Evolutionary conservation across 73 alveolate species (phyloP), one percentile per base, ranked within the genome.

Genomic region (Paramecium octaurelia): DNA sequence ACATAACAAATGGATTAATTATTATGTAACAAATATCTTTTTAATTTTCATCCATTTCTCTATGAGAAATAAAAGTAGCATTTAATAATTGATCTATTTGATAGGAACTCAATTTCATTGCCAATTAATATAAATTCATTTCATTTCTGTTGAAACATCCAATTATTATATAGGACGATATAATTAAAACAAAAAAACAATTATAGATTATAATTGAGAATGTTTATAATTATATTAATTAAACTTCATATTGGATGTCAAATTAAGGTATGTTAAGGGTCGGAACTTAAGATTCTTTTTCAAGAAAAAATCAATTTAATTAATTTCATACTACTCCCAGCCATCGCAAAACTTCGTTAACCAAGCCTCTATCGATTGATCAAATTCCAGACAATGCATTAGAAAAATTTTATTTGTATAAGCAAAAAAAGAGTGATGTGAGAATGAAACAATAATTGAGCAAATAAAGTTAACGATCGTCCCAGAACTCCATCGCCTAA

Each of bases 301-400:
- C 48, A 64, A 64, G 84, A 64, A 54, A 54, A 54, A 64, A 34
- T 27, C 20, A 64, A 64, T 12, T 64, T 40, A 64, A 64, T 64
- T 64, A 64, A 64, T 31, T 64, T 64, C 84, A 73, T 73, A 6
- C 87, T n/a, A 80, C 91, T 4, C 91, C 91, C 6, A 80, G 91
- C 24, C 91, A 80, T 80, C 18, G 91, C 2, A 80, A 80, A 80
- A 80, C 91, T 12, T 80, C 91, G 2, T 27, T 44, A 80, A 80
- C 31, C 8, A 44, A 80, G 18, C 46, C 91, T 21, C 8, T 23
- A 10, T 80, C 91, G 2, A 80, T 80, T 2, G 91, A 80, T 27
- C 23, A 44, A 21, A 80, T 80, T 11, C 91, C 91, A 24, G 34
- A 59, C 16, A 80, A 80, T 80, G 91, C 91, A 43, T 11, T 80